Evolutionary conservation across 148 eudicot genomes (phyloP).

Genomic region (Amaranthus palmeri): DNA sequence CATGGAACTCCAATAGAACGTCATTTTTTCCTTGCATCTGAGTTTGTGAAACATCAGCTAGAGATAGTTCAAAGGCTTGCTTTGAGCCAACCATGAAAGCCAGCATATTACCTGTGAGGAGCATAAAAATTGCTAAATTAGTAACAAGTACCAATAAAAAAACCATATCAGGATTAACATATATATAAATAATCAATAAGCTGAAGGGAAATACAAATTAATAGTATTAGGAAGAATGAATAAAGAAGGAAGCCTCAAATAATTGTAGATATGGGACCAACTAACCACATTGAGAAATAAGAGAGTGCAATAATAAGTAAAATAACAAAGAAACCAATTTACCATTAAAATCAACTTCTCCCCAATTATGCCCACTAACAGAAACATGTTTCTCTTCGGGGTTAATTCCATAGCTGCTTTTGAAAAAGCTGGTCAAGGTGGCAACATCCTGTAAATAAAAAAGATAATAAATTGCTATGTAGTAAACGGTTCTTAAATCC

Average conservation of each 20-base stretch:
- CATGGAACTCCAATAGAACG: conserved; percentile 90
- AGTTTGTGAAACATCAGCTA: conserved; percentile 91
- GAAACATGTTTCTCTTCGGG: conserved; percentile 95
- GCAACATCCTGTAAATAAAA: conserved; percentile 62
- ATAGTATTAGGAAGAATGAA: no score
- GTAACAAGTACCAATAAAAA: no score
- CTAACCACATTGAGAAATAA: neutral
- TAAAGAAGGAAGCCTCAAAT: no score
- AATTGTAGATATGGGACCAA: no score
- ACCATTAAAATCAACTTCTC: conserved; percentile 91
- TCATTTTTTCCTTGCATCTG: conserved; percentile 97
- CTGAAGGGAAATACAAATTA: no score
- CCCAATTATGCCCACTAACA: conserved; percentile 94
- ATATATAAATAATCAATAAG: no score
- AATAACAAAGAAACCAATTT: neutral
- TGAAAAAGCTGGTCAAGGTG: conserved; percentile 62
- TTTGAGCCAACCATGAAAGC: conserved; percentile 66
- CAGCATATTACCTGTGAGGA: conserved; percentile 67
- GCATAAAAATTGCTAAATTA: neutral
- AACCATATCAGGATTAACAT: no score
- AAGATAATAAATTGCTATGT: neutral
- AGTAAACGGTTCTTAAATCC: no score
- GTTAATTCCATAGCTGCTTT: conserved; percentile 48
- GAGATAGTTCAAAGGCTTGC: conserved; percentile 96
- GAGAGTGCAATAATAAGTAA: neutral